Conservation (phyloP, 225 moss, liverwort and hornwort genomes). For the Polytrichum commune region DNA sequence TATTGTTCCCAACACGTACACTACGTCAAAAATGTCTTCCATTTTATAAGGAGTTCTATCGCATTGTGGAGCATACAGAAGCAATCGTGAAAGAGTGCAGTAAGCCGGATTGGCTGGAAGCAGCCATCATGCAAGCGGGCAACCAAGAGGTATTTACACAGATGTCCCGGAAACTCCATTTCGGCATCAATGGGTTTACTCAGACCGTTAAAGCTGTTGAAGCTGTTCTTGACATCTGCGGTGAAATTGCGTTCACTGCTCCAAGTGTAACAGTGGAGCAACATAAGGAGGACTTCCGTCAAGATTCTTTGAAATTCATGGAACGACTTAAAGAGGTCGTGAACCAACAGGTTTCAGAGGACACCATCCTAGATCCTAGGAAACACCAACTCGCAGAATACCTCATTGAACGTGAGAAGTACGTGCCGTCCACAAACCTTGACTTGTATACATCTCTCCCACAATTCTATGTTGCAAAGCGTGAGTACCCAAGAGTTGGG, state of each 20-base stretch:
- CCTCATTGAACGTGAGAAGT: no score
- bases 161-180: background rate
- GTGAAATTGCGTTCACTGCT: background rate
- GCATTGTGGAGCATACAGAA: background rate
- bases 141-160: background rate
- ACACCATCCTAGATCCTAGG: background rate
- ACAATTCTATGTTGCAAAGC: no score
- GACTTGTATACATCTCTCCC: no score
- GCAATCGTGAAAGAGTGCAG: background rate
- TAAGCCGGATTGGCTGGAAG: background rate
- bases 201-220: background rate
- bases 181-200: background rate
- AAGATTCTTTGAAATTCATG: no score
- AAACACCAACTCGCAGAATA: background rate
- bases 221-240: background rate
- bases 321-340: background rate
- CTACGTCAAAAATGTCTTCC: no score
- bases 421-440: no score
- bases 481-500: no score
- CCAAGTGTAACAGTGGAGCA: no score
- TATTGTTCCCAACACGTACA: no score
- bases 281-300: no score
- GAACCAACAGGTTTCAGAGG: background rate
- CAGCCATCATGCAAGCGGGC: background rate
- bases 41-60: no score